phyloP scores from a whole-genome alignment of 1,284 basidiomycete genomes.

The Trichosporon faecale region DNA sequence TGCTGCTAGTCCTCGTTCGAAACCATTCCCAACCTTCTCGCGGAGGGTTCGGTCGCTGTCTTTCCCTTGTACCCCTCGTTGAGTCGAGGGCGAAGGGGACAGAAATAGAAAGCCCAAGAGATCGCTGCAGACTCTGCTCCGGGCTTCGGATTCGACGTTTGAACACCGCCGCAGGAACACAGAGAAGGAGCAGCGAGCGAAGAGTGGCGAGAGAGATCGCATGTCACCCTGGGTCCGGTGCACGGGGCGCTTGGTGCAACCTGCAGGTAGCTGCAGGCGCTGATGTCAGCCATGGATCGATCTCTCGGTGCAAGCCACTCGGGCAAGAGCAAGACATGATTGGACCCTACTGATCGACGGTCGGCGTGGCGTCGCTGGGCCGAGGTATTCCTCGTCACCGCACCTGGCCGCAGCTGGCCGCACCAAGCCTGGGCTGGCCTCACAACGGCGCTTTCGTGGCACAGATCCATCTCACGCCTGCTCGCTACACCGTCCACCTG shows the following conservation, averaged over 20 bases:
- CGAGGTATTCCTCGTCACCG: too few relatives aligned
- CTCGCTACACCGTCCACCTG: too few relatives aligned
- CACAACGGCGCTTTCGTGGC: background rate
- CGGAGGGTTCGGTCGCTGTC: background rate
- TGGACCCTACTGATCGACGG: background rate
- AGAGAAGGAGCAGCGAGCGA: background rate
- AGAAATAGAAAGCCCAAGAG: too few relatives aligned
- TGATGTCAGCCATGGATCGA: background rate
- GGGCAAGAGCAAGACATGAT: background rate
- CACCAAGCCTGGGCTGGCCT: background rate
- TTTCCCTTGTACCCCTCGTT: background rate
- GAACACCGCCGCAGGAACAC: background rate
- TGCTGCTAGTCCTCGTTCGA: background rate
- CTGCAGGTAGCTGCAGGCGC: background rate
- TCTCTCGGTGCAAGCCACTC: background rate
- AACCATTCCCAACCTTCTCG: background rate
- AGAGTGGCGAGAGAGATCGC: background rate
- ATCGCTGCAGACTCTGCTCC: background rate
- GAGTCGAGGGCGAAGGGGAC: too few relatives aligned
- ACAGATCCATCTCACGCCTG: too few relatives aligned
- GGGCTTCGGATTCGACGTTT: background rate
- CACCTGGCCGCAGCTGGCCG: too few relatives aligned
- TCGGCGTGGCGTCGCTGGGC: background rate
- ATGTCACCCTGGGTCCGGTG: background rate
- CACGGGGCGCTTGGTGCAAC: background rate